Evolutionary conservation across 495 filamentous ascomycete species (phyloP), one percentile per base, ranked within the genome.

Genomic region (Neurospora tetraspora): DNA sequence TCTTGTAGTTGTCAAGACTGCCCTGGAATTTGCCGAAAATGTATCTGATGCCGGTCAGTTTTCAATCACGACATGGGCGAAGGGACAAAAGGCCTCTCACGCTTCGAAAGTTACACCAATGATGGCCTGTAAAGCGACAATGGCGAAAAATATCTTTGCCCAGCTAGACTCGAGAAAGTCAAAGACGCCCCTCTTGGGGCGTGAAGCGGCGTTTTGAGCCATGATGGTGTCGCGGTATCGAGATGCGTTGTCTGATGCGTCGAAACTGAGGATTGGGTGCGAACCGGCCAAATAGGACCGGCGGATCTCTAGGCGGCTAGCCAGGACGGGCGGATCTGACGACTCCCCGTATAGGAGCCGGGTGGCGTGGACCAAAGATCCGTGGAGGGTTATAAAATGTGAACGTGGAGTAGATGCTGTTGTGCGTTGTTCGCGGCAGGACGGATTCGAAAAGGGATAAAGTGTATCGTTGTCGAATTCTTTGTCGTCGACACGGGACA

Each of bases 141-240:
- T 84, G 74, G 90, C 78, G 77, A 94, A 86, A 79, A 98, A 98
- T 71, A 89, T 82, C 89, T 94, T 96, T 4, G 94, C 93, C 96
- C 96, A 99, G 76, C 84, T 84, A 5, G 93, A 91, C 77, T 89
- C 91, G 70, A 95, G 89, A 75, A 90, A 84, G 76, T 93, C 94
- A 85, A 91, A 89, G 40, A 61, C 73, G 76, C 80, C 86, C 74
- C 78, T 47, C 39, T 69, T 38, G 53, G 76, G 71, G 73, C 74
- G 73, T 45, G 71, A 69, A 40, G 73, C 47, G n/a, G 68, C 71
- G 27, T 74, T 74, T 1, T 78, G 69, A 34, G 75, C 74, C 78
- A 79, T 76, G 65, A 71, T 37, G 72, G 72, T 71, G 68, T 80
- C 77, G 27, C 80, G 75, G 45, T 76, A 80, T 34, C 76, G 77